Conservation (phyloP, 2,329 filamentous ascomycete genomes). For the Exophiala mesophila region DNA sequence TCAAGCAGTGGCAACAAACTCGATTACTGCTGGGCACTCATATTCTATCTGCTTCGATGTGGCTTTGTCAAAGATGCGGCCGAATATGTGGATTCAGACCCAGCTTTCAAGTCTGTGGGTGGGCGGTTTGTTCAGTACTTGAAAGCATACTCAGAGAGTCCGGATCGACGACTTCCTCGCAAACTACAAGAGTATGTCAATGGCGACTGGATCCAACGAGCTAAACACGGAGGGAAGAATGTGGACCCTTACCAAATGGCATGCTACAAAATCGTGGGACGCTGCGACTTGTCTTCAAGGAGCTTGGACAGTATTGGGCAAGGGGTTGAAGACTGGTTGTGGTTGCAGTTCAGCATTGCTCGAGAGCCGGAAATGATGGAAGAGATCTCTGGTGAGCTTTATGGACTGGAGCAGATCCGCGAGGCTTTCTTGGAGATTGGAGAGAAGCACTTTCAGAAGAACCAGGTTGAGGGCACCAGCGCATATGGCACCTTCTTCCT, state of each 20-base stretch:
- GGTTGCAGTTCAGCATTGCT: slow-evolving; percentile 61
- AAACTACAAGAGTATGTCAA: slow-evolving; percentile 83
- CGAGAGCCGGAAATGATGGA: slow-evolving; percentile 58
- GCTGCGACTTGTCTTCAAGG: slow-evolving; percentile 56
- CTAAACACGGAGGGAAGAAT: slow-evolving; percentile 77
- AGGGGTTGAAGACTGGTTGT: slow-evolving; percentile 62
- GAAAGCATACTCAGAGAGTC: slow-evolving; percentile 70
- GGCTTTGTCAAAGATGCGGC: slow-evolving; percentile 81
- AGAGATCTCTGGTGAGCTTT: slow-evolving; percentile 58
- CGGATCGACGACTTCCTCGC: slow-evolving; percentile 70
- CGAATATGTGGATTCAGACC: slow-evolving; percentile 75
- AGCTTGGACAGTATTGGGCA: slow-evolving; percentile 55
- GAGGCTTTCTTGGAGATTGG: slow-evolving; percentile 82
- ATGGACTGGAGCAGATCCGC: slow-evolving; percentile 65
- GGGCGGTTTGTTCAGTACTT: slow-evolving; percentile 86
- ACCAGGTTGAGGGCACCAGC: slow-evolving; percentile 68
- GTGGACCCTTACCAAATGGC: slow-evolving; percentile 94
- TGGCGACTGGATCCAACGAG: slow-evolving; percentile 81
- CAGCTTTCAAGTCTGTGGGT: slow-evolving; percentile 83
- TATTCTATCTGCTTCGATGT: slow-evolving; percentile 85
- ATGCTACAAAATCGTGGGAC: slow-evolving; percentile 95
- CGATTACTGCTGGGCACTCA: slow-evolving; percentile 78
- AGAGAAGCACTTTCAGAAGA: slow-evolving; percentile 82
- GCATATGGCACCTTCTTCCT: slow-evolving; percentile 90
- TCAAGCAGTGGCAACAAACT: slow-evolving; percentile 54